Evolutionary conservation across 495 filamentous ascomycete genomes (phyloP).

Genomic region (Penicillium antarcticum): DNA sequence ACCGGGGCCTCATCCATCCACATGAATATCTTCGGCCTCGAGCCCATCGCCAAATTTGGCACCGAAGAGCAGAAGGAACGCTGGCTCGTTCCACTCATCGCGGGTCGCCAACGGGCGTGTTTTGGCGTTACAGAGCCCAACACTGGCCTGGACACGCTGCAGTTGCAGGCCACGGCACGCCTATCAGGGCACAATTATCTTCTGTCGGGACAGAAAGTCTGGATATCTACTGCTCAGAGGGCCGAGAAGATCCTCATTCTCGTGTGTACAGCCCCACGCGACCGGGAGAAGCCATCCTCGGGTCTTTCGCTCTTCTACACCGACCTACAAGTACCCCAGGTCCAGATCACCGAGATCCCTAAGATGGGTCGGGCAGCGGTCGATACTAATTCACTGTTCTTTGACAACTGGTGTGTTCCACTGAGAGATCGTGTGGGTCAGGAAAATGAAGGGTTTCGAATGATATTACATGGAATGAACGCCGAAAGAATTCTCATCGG

Average conservation of each 20-base stretch:
- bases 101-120: slow-evolving; percentile 55
- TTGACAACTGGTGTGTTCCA: slow-evolving; percentile 64
- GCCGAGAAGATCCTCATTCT: slow-evolving; percentile 72
- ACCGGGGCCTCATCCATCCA: slow-evolving; percentile 73
- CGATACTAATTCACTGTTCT: slow-evolving; percentile 78
- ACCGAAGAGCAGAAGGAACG: slow-evolving; percentile 51
- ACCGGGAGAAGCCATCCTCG: slow-evolving; percentile 62
- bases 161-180: slow-evolving; percentile 56
- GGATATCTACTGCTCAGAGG: slow-evolving; percentile 75
- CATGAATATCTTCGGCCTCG: slow-evolving; percentile 72
- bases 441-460: slow-evolving; percentile 69
- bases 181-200: slow-evolving; percentile 47
- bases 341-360: slow-evolving; percentile 19
- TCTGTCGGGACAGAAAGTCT: slow-evolving; percentile 73
- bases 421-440: slow-evolving; percentile 57
- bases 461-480: slow-evolving; percentile 78
- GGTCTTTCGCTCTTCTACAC: slow-evolving; percentile 75
- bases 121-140: slow-evolving; percentile 67
- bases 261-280: slow-evolving; percentile 64
- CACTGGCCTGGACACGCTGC: slow-evolving; percentile 68
- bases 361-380: slow-evolving; percentile 77
- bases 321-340: slow-evolving; percentile 51
- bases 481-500: slow-evolving; percentile 72
- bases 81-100: slow-evolving; percentile 62
- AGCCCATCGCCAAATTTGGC: slow-evolving; percentile 69